Evolutionary conservation across 75 land plant species (phyloP), one percentile per base, ranked within the genome.

Genomic region (Selaginella tamariscina): DNA sequence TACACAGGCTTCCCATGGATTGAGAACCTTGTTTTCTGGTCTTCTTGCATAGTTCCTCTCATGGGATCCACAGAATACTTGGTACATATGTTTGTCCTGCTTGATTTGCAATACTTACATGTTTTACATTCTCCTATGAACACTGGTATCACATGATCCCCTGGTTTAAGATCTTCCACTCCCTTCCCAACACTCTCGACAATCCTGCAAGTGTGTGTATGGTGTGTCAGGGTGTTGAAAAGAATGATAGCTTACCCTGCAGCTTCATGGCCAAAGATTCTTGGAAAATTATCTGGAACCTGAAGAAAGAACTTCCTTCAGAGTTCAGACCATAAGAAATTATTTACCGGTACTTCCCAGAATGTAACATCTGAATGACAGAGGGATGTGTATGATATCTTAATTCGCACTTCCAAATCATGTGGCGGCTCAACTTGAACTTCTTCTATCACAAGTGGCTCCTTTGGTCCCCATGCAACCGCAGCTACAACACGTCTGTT

Each of bases 121-220:
- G 72, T 68, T 65, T 27, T 75, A 76, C 99, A 94, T 73, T 94
- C 96, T 49, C 91, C 96, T 9, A 76, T 85, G 77, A 86, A 94
- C 56, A 87, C 54, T 0, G 99, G 81, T 31, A 94, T 84, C n/a
- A 87, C 84, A 74, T 94, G 91, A 57, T 94, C 99, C 1, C 99
- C 99, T 27, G 68, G 78, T 33, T 71, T 56, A 32, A 94, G 81
- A 39, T 90, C 91, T 39, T 75, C 79, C 30, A 94, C 91, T 26
- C 82, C 83, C 66, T 75, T 73, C 1, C 99, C 99, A 64, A 90
- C 81, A 67, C 99, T 94, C 63, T 94, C 99, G 65, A 93, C 85
- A 65, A 86, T 74, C 68, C 97, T 91, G 79, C 68, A 62, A 67
- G 21, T n/a, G n/a, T n/a, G n/a, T n/a, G n/a, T n/a, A n/a, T n/a